Percentiles rank a stretch among this genome's conserved stretches.
Conservation (phyloP, 805 yeast genomes). For the Hyphopichia homilentoma region DNA sequence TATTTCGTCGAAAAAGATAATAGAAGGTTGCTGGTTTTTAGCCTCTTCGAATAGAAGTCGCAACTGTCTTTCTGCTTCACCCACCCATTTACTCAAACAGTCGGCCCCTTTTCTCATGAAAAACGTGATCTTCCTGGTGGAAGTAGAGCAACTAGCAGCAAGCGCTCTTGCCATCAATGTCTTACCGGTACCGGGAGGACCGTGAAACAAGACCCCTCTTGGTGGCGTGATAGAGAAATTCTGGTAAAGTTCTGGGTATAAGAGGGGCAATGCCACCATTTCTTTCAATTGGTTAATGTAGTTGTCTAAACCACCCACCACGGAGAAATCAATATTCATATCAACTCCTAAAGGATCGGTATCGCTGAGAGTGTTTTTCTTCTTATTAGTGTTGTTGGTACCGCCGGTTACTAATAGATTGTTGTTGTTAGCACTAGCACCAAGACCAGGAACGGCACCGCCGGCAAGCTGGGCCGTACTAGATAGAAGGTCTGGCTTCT, state of each 20-base stretch:
- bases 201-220: conserved; percentile 94
- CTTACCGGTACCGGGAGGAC: conserved; percentile 99
- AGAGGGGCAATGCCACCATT: conserved; percentile 90
- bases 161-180: conserved; percentile 96
- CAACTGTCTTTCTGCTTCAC: conserved; percentile 96
- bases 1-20: conserved; percentile 95
- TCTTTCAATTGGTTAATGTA: conserved; percentile 92
- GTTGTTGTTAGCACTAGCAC: too few species aligned
- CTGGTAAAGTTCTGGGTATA: conserved; percentile 91
- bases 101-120: conserved; percentile 99
- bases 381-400: conserved; percentile 37
- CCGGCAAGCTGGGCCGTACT: conserved; percentile 8
- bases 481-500: conserved; percentile 17
- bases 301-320: conserved; percentile 88
- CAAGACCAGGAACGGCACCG: conserved; percentile 8
- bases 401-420: conserved; percentile 32
- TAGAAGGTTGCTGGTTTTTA: conserved; percentile 89
- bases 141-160: conserved; percentile 90
- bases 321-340: conserved; percentile 77
- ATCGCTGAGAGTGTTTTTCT: conserved; percentile 68
- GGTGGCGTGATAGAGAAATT: conserved; percentile 93
- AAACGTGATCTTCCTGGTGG: conserved; percentile 82
- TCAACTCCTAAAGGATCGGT: conserved; percentile 91
- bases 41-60: conserved; percentile 93
- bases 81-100: conserved; percentile 96